Evolutionary conservation across 768 basidiomycete species (phyloP), one percentile per base, ranked within the genome.

Genomic region (Baorangia bicolor): DNA sequence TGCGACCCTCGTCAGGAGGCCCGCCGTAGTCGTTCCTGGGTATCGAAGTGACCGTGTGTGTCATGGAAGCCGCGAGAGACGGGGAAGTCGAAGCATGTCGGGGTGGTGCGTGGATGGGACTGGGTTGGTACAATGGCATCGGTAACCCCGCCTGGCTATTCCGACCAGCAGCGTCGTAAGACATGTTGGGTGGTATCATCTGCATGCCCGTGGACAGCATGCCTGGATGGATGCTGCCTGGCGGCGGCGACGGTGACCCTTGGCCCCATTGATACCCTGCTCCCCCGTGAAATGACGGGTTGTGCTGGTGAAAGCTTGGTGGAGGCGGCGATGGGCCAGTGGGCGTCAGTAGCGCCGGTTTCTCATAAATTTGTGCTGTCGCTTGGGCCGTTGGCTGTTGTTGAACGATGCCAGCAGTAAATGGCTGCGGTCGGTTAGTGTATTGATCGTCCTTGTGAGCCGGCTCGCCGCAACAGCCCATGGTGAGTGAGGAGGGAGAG

Each of bases 391-490:
- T 60, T 0, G 88, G 88, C 60, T 90, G 88, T 23, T 81, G 78
- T 46, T 67, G 75, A 5, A 80, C 73, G 51, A 83, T 60, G 20
- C 66, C 70, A 1, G 73, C 69, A 23, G 72, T 65, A 27, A 63
- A 57, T 6, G 68, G 59, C 31, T 60, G 61, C 0, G 65, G 60
- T 2, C 74, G 69, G 69, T 77, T 76, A 49, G 71, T 62, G 52
- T 68, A 67, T 45, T 73, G 62, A 50, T 68, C 58, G 53, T 73
- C 66, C 28, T 66, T 63, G 34, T 66, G 64, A 31, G 59, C 65
- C 10, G 78, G 60, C 45, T 81, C 78, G n/a, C 86, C 86, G 66
- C 88, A 91, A 64, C 89, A 90, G 59, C 82, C 78, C 85, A 87
- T 88, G 61, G 61, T 57, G 35, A 8, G 16, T 16, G n/a, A 5